Evolutionary conservation across 2,329 filamentous ascomycete species (phyloP).

Genomic region (Talaromyces sp.): DNA sequence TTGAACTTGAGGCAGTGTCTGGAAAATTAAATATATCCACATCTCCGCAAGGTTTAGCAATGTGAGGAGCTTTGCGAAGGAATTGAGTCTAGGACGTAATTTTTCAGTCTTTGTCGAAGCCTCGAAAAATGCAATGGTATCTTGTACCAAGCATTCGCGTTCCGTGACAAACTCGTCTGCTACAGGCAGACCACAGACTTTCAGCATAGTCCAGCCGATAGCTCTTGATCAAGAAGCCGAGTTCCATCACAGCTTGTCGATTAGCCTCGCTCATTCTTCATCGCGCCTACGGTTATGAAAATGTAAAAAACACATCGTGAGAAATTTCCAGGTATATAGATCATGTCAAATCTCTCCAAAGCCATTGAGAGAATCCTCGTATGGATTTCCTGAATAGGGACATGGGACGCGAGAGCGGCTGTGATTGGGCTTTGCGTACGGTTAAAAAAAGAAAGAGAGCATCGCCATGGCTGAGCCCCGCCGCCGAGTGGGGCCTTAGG

Average conservation of each 20-base stretch:
- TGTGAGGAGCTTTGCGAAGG: too few species aligned
- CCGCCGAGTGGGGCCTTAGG: not conserved
- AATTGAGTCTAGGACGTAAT: too few species aligned
- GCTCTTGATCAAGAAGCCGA: too few species aligned
- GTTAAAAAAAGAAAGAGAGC: not conserved
- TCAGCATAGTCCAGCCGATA: too few species aligned
- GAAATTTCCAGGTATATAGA: not conserved
- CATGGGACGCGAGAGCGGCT: constrained; percentile 1
- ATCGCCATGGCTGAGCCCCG: constrained; percentile 6
- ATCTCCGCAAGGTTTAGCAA: too few species aligned
- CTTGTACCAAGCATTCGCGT: too few species aligned
- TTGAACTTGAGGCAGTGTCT: too few species aligned
- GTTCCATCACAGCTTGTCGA: not conserved
- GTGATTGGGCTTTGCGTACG: not conserved
- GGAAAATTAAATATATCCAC: too few species aligned
- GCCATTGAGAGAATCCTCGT: not conserved
- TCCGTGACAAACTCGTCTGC: too few species aligned
- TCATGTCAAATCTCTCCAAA: not conserved
- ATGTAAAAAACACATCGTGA: not conserved
- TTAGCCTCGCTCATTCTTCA: not conserved
- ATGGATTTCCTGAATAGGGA: not conserved
- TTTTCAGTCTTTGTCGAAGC: too few species aligned
- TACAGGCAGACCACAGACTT: too few species aligned
- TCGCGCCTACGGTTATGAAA: not conserved
- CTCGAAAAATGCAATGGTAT: too few species aligned